Percentiles rank a stretch among this genome's conserved stretches.
Conservation (phyloP, 306 rosid genomes). For the Cucumis hystrix region DNA sequence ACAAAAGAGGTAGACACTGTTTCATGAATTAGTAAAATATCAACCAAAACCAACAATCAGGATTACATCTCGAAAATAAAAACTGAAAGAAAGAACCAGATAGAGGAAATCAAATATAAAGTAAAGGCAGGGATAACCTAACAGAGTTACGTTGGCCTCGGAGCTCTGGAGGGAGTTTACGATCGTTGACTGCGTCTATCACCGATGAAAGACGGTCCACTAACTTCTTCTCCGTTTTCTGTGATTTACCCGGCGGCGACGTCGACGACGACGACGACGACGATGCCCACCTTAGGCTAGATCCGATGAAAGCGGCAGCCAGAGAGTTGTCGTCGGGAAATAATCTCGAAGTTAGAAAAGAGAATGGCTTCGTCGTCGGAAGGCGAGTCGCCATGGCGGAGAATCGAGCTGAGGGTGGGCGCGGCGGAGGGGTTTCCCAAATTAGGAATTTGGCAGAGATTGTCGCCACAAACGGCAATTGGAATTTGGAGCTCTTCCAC, state of each 20-base stretch:
- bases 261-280: neutral
- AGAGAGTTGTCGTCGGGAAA: slow-evolving; percentile 5
- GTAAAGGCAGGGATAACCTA: slow-evolving; percentile 24
- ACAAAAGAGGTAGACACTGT: neutral
- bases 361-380: slow-evolving; percentile 8
- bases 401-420: neutral
- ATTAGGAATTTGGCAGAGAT: neutral
- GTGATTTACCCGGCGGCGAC: slow-evolving; percentile 27
- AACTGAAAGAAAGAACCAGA: neutral
- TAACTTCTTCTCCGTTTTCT: slow-evolving; percentile 42
- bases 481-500: neutral
- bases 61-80: neutral
- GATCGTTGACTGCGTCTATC: slow-evolving; percentile 67
- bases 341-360: slow-evolving; percentile 12
- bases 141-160: slow-evolving; percentile 78
- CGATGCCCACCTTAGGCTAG: slow-evolving; percentile 3
- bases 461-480: neutral
- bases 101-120: neutral
- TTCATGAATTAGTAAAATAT: neutral
- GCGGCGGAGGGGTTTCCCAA: neutral
- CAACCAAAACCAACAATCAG: neutral
- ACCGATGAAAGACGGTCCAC: slow-evolving; percentile 53
- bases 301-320: neutral
- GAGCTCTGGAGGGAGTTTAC: slow-evolving; percentile 74
- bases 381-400: slow-evolving; percentile 35